Evolutionary conservation across 345 rosid species (phyloP).

Genomic region (Hevea brasiliensis): DNA sequence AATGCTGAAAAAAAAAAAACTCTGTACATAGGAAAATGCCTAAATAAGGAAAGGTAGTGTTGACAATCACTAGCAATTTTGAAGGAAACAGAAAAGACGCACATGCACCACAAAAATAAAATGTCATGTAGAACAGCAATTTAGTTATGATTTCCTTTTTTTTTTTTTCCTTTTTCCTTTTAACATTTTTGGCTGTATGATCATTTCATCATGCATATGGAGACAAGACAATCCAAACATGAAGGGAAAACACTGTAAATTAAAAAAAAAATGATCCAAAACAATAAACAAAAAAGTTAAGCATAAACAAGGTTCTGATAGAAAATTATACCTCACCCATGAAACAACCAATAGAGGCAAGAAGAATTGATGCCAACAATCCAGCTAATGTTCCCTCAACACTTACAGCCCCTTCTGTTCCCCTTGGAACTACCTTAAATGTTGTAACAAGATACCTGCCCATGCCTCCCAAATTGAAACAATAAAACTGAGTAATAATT

Average conservation of each 20-base stretch:
- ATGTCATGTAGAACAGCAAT: neutral
- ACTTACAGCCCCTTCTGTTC: constrained; percentile 97
- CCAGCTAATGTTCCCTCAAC: constrained; percentile 94
- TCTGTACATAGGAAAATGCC: neutral
- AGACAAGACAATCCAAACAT: neutral
- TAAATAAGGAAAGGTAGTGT: neutral
- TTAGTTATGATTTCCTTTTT: neutral
- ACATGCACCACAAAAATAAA: neutral
- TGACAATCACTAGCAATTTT: neutral
- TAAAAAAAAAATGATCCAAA: neutral
- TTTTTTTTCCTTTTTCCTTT: neutral
- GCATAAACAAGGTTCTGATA: neutral
- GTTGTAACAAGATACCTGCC: constrained; percentile 80
- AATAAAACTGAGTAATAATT: neutral
- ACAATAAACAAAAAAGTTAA: neutral
- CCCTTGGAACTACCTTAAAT: constrained; percentile 86
- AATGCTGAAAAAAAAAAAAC: neutral
- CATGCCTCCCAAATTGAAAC: constrained; percentile 7
- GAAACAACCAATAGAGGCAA: constrained; percentile 66
- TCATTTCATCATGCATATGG: neutral
- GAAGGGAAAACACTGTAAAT: neutral
- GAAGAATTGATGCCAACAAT: constrained; percentile 67
- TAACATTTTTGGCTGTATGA: neutral
- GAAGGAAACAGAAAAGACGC: neutral
- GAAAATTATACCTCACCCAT: constrained; percentile 60